phyloP scores from a whole-genome alignment of 371 early-diverging fungal genomes.

The Zopfochytrium polystomum region DNA sequence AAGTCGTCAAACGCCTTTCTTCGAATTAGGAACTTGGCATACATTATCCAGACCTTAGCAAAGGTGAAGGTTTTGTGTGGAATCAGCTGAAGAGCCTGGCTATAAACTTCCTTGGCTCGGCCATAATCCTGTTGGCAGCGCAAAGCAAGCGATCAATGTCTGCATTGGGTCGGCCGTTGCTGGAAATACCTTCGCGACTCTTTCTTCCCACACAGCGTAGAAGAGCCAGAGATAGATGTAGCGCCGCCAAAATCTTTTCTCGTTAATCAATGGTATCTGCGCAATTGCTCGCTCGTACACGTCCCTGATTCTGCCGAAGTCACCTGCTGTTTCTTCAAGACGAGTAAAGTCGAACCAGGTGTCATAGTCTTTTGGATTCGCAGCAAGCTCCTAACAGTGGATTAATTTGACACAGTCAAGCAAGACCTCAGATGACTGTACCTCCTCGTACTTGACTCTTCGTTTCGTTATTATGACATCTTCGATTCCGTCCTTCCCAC shows the following conservation, averaged over 20 bases:
- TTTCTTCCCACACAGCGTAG: conserved; percentile 94
- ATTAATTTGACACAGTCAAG: not conserved
- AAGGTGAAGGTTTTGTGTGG: conserved; percentile 94
- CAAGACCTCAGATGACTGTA: conserved; percentile 20
- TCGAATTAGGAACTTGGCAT: conserved; percentile 88
- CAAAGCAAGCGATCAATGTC: conserved; percentile 3
- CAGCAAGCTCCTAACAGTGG: conserved; percentile 54
- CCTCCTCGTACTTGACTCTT: conserved; percentile 84
- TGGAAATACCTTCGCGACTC: conserved; percentile 60
- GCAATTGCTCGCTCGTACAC: conserved; percentile 94
- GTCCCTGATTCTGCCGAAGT: conserved; percentile 75
- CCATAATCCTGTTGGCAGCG: conserved; percentile 59
- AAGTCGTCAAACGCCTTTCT: conserved; percentile 69
- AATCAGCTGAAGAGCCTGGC: conserved; percentile 75
- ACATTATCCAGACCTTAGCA: conserved; percentile 92
- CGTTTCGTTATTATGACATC: conserved; percentile 83
- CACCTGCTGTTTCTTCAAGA: conserved; percentile 80
- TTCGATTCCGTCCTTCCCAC: conserved; percentile 84
- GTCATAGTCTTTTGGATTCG: conserved; percentile 86
- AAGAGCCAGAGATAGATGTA: conserved; percentile 98
- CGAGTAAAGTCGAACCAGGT: conserved; percentile 92
- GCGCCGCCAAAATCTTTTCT: conserved; percentile 92
- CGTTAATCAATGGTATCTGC: conserved; percentile 73
- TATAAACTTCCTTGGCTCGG: conserved; percentile 82
- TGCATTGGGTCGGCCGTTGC: not conserved